A percentile compares a stretch with the other conserved stretches of the same genome.
Conservation (phyloP, 441 rosid genomes). For the Breynia disticha region DNA sequence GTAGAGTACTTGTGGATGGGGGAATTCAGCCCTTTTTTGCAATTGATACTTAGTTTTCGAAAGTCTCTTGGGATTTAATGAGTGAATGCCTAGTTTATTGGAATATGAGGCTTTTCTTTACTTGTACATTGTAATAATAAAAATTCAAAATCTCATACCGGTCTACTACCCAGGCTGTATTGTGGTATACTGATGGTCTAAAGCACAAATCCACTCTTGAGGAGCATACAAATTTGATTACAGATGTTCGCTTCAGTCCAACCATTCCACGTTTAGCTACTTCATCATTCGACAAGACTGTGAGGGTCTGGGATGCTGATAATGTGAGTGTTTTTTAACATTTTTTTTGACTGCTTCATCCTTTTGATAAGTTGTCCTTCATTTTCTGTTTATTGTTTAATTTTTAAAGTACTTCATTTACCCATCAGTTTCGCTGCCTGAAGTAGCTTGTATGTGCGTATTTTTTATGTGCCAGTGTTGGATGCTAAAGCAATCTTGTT, state of each 20-base stretch:
- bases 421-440: too few species aligned
- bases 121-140: slow-evolving; percentile 1
- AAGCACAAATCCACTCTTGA: slow-evolving; percentile 67
- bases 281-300: slow-evolving; percentile 87
- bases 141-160: neutral
- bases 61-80: too few species aligned
- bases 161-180: slow-evolving; percentile 52
- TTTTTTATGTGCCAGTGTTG: too few species aligned
- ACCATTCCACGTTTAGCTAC: slow-evolving; percentile 86
- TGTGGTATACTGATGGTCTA: slow-evolving; percentile 63
- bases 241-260: slow-evolving; percentile 89
- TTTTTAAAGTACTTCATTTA: too few species aligned
- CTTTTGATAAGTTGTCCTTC: neutral
- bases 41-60: too few species aligned
- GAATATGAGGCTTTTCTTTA: neutral
- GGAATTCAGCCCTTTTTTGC: too few species aligned
- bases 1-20: too few species aligned
- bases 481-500: too few species aligned
- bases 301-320: slow-evolving; percentile 92
- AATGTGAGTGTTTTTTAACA: slow-evolving; percentile 37
- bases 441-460: too few species aligned
- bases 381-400: too few species aligned
- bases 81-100: neutral
- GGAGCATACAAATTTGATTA: slow-evolving; percentile 67
- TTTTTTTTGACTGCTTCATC: slow-evolving; percentile 8